These are phyloP conservation scores for Kalmusia sp. DNA, from an alignment of 2,329 filamentous ascomycete species.

Conservation along the genomic window DNA sequence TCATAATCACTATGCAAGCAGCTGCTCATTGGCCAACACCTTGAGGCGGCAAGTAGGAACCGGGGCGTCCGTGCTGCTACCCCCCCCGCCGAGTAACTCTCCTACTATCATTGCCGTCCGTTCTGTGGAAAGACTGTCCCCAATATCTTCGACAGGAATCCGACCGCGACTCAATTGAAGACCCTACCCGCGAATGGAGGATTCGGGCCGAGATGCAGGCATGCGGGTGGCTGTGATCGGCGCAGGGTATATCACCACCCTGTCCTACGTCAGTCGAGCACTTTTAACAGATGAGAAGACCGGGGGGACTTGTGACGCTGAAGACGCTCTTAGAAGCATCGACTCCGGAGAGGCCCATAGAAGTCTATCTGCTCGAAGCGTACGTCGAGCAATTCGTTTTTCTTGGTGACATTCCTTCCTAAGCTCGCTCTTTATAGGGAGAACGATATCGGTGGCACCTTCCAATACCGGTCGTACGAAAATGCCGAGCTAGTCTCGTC, in stretches of 20 bases:
- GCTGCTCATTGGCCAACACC: neutral
- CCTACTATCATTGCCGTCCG: no score
- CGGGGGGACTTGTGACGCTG: conserved; percentile 35
- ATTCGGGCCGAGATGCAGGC: neutral
- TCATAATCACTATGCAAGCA: neutral
- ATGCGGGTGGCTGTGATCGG: neutral
- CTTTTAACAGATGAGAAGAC: conserved; percentile 18
- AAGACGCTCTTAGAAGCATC: conserved; percentile 41
- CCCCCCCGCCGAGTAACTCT: no score
- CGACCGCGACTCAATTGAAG: neutral
- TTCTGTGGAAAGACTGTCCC: no score
- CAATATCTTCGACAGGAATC: no score
- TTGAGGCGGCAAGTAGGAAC: no score
- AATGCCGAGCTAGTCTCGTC: conserved; percentile 60
- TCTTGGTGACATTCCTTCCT: neutral
- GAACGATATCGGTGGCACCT: conserved; percentile 55
- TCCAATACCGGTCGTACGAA: conserved; percentile 57
- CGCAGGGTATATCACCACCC: neutral
- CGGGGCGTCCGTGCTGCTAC: no score
- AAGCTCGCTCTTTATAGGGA: conserved; percentile 32
- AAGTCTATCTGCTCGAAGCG: conserved; percentile 55
- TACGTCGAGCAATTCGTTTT: conserved; percentile 14
- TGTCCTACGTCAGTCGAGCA: neutral
- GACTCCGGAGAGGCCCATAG: conserved; percentile 43
- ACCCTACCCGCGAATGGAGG: neutral